Conservation (phyloP, 1,284 basidiomycete species). For the Boletellus deceptivus region DNA sequence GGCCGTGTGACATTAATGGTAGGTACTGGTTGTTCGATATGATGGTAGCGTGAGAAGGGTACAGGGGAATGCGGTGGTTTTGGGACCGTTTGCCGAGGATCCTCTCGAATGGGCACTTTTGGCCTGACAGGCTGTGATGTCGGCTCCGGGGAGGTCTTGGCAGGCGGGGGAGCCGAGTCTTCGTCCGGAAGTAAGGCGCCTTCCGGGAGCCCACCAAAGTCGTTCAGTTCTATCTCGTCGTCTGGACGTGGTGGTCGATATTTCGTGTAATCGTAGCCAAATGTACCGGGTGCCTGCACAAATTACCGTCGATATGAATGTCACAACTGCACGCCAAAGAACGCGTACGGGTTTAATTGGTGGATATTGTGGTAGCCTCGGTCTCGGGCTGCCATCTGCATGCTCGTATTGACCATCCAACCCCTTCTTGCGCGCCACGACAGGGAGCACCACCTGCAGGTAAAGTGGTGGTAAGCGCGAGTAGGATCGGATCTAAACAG, state of each 20-base stretch:
- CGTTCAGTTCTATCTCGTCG: constrained; percentile 60
- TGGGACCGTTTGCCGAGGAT: constrained; percentile 28
- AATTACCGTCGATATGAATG: constrained; percentile 7
- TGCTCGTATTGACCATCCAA: constrained; percentile 64
- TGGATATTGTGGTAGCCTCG: constrained; percentile 39
- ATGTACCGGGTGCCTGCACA: constrained; percentile 74
- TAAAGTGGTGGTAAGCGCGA: constrained; percentile 11
- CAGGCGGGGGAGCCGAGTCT: constrained; percentile 15
- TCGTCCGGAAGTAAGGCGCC: constrained; percentile 15
- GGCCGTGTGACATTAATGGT: constrained; percentile 30
- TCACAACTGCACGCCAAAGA: background rate
- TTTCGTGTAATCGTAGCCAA: constrained; percentile 69
- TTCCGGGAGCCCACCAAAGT: constrained; percentile 49
- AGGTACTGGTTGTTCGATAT: constrained; percentile 19
- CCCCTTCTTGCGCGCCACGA: constrained; percentile 81
- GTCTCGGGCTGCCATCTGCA: constrained; percentile 59
- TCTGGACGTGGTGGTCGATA: constrained; percentile 46
- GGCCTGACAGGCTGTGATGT: constrained; percentile 13
- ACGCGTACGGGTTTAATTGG: constrained; percentile 54
- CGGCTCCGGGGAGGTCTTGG: constrained; percentile 3
- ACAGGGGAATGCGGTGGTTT: constrained; percentile 47
- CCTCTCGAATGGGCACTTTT: constrained; percentile 20
- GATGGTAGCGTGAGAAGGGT: constrained; percentile 54
- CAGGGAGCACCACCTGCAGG: constrained; percentile 57
- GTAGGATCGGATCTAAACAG: background rate